Percentiles rank a stretch among this genome's conserved stretches.
Evolutionary conservation across 208 protist species (phyloP).

Genomic region (Jaenimonas drosophilae): DNA sequence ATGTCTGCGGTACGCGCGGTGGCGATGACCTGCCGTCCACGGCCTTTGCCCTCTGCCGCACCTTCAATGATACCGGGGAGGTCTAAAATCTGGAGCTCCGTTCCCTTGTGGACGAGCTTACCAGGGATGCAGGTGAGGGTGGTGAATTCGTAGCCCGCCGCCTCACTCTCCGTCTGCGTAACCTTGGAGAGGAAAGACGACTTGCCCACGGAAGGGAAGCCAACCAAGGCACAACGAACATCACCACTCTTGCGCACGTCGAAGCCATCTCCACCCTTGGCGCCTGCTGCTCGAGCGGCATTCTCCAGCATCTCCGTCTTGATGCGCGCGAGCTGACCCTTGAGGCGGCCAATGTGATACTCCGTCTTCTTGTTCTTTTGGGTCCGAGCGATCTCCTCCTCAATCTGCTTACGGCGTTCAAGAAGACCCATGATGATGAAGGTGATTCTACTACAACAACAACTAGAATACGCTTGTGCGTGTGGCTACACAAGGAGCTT

Average conservation of each 20-base stretch:
- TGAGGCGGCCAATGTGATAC: conserved; percentile 94
- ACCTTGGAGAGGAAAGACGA: conserved; percentile 96
- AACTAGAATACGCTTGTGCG: neutral
- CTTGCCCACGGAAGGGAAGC: conserved; percentile 97
- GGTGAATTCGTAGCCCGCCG: conserved; percentile 98
- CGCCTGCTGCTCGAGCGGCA: conserved; percentile 54
- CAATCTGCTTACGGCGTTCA: conserved; percentile 96
- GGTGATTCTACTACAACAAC: neutral
- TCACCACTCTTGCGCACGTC: conserved; percentile 94
- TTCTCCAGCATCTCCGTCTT: conserved; percentile 92
- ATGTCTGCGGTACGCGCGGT: conserved; percentile 95
- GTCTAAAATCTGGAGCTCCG: conserved; percentile 98
- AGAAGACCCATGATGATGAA: conserved; percentile 88
- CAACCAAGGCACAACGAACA: conserved; percentile 85
- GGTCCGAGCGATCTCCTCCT: conserved; percentile 95
- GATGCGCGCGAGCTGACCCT: conserved; percentile 94
- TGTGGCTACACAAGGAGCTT: neutral
- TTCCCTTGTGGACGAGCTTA: conserved; percentile 93
- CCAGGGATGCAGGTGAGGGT: conserved; percentile 99
- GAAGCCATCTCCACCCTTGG: conserved; percentile 83
- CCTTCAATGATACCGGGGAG: conserved; percentile 99
- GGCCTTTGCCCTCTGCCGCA: conserved; percentile 93
- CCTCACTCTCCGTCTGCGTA: conserved; percentile 94
- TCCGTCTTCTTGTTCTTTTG: conserved; percentile 99
- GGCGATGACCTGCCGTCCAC: conserved; percentile 96